Percentiles rank a stretch among this genome's conserved stretches.
phyloP scores from a whole-genome alignment of 108 stramenopile species.

The Pseudonitzschia pungens region DNA sequence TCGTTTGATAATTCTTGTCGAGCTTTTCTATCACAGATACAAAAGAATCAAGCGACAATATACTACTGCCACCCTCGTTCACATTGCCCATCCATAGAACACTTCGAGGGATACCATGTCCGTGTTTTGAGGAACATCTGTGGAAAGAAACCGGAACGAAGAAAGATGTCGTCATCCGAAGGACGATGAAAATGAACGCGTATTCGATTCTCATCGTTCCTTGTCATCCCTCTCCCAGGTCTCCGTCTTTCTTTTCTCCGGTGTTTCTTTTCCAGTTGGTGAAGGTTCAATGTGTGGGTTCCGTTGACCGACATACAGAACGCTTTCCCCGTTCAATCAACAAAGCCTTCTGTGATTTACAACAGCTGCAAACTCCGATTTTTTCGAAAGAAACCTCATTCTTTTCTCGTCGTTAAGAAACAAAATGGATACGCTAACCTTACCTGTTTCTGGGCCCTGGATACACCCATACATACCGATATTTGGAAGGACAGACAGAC shows the following conservation, averaged over 20 bases:
- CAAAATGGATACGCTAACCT: too few relatives aligned
- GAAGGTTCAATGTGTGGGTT: background rate
- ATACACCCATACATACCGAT: too few relatives aligned
- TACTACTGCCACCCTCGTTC: background rate
- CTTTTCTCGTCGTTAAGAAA: too few relatives aligned
- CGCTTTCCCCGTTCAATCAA: too few relatives aligned
- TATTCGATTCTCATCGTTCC: background rate
- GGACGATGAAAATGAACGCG: slow-evolving; percentile 9
- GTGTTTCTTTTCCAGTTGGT: background rate
- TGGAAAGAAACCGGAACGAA: slow-evolving; percentile 2
- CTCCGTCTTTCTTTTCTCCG: background rate
- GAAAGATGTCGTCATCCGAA: slow-evolving; percentile 12
- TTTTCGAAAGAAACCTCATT: too few relatives aligned
- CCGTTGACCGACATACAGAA: too few relatives aligned
- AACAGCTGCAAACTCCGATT: too few relatives aligned
- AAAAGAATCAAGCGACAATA: slow-evolving; percentile 18
- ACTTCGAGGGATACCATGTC: background rate
- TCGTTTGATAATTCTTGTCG: background rate
- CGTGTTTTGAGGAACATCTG: background rate
- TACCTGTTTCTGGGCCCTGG: too few relatives aligned
- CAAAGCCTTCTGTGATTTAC: too few relatives aligned
- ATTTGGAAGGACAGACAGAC: too few relatives aligned
- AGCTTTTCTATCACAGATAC: slow-evolving; percentile 10
- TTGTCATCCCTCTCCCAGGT: background rate
- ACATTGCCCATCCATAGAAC: background rate